Evolutionary conservation across 768 basidiomycete genomes (phyloP), one percentile per base, ranked within the genome.

Genomic region (Clitopilus passeckerianus): DNA sequence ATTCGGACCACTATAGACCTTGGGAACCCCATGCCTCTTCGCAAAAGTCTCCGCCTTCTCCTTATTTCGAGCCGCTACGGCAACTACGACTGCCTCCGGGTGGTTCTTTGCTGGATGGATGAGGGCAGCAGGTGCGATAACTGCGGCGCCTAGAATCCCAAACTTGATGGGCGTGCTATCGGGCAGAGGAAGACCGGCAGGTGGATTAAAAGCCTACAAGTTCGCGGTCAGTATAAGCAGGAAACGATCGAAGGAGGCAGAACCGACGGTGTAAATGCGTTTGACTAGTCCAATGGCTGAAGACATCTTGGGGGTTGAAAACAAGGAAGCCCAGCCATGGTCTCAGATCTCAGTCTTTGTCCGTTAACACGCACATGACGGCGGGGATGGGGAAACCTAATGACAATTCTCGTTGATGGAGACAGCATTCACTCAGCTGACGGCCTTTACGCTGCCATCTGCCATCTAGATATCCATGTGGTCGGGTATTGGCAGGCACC

Each of bases 31-130:
- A 53, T 85, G 67, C 63, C 81, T 82, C 71, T 79, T 78, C 9
- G 87, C 87, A 57, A 76, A 87, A 8, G 64, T 67, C 50, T 77
- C 66, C 1, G 84, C 87, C 27, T 68, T 73, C 6, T 60, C 62
- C n/a, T 77, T 68, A 66, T 78, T 80, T n/a, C 87, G 76, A 3
- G 87, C 81, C 1, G 86, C 87, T 5, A 89, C 77, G 1, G 81
- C 87, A 37, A 76, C 71, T 0, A 89, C 69, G 12, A 80, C 75
- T 1, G 79, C 83, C 60, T 85, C 87, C 0, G 82, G 72, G 58
- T 88, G 86, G 57, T 72, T 78, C 56, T 70, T 75, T 0, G 79
- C 80, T 6, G 86, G 85, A 1, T 61, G 59, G 37, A 88, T 75
- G 16, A 68, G 58, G 7, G 66, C 68, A 9, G 43, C 9, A n/a